Percentiles rank a stretch among this genome's conserved stretches.
Conservation (phyloP, 1,284 basidiomycete species). For the Naganishia albida region DNA sequence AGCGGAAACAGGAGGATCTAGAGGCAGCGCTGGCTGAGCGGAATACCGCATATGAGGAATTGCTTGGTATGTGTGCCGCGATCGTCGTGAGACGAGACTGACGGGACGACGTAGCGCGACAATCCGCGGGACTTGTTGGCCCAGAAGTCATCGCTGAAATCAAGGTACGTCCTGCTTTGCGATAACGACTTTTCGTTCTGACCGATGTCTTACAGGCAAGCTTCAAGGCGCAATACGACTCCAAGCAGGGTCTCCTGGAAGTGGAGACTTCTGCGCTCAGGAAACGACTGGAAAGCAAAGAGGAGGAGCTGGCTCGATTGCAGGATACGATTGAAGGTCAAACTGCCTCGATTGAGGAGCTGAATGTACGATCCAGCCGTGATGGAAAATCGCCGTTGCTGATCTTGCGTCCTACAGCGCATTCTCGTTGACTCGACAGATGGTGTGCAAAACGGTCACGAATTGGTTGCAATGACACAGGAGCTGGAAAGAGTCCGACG, state of each 20-base stretch:
- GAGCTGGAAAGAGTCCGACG: constrained; percentile 97
- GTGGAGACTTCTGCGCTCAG: constrained; percentile 86
- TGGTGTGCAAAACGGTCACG: constrained; percentile 93
- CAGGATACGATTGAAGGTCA: constrained; percentile 87
- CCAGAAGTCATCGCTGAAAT: constrained; percentile 82
- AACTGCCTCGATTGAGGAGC: constrained; percentile 95
- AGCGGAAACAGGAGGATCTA: constrained; percentile 80
- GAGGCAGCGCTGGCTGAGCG: constrained; percentile 77
- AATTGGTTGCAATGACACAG: constrained; percentile 91
- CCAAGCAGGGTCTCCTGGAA: constrained; percentile 84
- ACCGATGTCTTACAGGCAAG: constrained; percentile 66
- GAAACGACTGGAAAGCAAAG: constrained; percentile 84
- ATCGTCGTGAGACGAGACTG: not conserved
- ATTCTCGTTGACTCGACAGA: constrained; percentile 95
- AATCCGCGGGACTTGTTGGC: constrained; percentile 64
- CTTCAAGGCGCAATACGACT: constrained; percentile 88
- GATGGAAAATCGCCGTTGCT: not conserved
- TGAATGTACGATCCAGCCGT: constrained; percentile 68
- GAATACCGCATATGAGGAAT: constrained; percentile 93
- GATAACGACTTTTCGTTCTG: constrained; percentile 20
- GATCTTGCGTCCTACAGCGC: constrained; percentile 60
- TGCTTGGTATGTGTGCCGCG: constrained; percentile 66
- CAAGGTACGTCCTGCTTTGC: constrained; percentile 63
- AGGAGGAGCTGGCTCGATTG: constrained; percentile 80
- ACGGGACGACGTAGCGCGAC: constrained; percentile 11